Base-by-base conservation (phyloP, 768 basidiomycete genomes). In the Mrakia gelida region DNA sequence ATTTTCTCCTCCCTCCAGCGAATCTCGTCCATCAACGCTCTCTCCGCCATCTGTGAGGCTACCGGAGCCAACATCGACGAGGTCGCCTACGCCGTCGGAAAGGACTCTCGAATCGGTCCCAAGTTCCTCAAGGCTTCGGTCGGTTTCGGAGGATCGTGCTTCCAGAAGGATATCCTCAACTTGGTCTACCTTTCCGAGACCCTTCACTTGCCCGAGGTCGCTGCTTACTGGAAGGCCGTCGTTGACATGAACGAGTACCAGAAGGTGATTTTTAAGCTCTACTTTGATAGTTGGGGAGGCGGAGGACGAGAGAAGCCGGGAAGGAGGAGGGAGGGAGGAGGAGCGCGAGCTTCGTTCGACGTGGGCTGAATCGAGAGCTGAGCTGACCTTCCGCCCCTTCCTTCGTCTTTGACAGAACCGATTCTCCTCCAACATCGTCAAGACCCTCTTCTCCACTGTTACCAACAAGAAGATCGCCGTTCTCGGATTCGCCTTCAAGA, bases 231-330 rank as follows among this genome's bases (percentile, higher is more conserved):
- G 97, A 89, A 89, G 73, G 82, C 82, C 84, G 95, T 99, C 52
- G 95, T 98, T 34, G 91, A 93, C 83, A 92, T 98, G 92, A 98
- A 99, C 86, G 95, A 98, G 85, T 93, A 98, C 85, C 97, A 99
- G 85, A 99, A 98, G 89, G 87, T 76, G 23, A 21, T 45, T 59
- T 49, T n/a, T 23, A 9, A 28, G 11, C 2, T 15, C 34, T 54
- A 54, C 56, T 15, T 10, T 16, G 45, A n/a, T n/a, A n/a, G n/a
- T n/a, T n/a, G n/a, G n/a, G n/a, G n/a, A n/a, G n/a, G 9, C 45
- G 2, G 15, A 16, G 45, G 9, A 45, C 1, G 11, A 13, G 11
- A 2, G 45, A 45, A 10, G 5, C 2, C 11, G 45, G 15, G 15
- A 16, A 45, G 15, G 45, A 45, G 2, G 45, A 16, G 21, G 18